Evolutionary conservation across 2,329 filamentous ascomycete species (phyloP), one percentile per base, ranked within the genome.

Genomic region (Verticillium alfalfae): DNA sequence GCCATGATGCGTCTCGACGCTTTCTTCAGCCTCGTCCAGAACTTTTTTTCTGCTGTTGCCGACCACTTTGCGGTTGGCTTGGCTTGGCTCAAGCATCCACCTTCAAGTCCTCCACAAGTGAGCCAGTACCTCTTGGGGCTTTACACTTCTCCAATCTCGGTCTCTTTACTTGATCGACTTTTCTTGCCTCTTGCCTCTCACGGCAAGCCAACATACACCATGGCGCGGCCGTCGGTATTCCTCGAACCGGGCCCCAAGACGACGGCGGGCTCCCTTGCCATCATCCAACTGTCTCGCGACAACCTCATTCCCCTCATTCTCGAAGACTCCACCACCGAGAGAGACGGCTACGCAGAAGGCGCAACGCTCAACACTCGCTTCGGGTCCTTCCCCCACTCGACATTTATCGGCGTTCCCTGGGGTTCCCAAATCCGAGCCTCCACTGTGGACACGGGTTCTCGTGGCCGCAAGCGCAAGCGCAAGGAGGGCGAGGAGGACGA

Each of bases 381-480:
- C 70, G 95, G 95, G 57, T 97, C 93, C 0, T 94, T 93, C 64
- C 91, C 91, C 0, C 91, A 94, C 72, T 89, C 85, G 12, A 93
- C 91, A 0, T 77, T 94, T 56, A 83, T 97, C 61, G 82, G 86
- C 5, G 81, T 93, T 60, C 90, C 91, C 52, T 98, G 94, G 94
- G 95, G 95, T 34, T 92, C 91, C 7, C 95, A 98, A 73, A 88
- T 98, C 26, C 84, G 92, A 56, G 95, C 95, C 8, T 97, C 93
- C 1, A 86, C 89, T 37, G 93, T 97, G 61, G 92, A 97, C 70
- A 97, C 93, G 0, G 93, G 93, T 13, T 95, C 92, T n/a, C 83
- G 93, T 68, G 92, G 92, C 38, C 84, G 90, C 59, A 89, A 88
- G 74, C 80, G 84, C 60, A 88, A 88, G 72, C 74, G 79, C 16